Evolutionary conservation across 129 eudicot species (phyloP).

Genomic region (Calendula officinalis): DNA sequence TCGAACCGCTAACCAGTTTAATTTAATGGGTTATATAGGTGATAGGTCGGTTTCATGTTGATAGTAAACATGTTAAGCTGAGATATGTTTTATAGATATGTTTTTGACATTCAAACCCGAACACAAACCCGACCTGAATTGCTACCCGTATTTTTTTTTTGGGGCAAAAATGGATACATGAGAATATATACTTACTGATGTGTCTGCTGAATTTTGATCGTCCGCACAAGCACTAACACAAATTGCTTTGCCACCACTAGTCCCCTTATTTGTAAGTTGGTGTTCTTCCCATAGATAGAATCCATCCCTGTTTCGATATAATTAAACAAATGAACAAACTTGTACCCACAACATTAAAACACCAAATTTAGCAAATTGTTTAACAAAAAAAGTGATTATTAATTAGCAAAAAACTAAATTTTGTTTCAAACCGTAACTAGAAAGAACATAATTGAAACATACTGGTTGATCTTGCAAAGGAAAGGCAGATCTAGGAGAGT

Average conservation of each 20-base stretch:
- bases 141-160: too few species aligned
- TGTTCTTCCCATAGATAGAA: constrained; percentile 49
- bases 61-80: too few species aligned
- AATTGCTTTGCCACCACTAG: constrained; percentile 55
- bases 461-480: constrained; percentile 48
- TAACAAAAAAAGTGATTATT: neutral
- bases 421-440: neutral
- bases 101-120: too few species aligned
- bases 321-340: neutral
- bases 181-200: constrained; percentile 40
- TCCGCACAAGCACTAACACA: constrained; percentile 62
- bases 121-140: too few species aligned
- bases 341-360: neutral
- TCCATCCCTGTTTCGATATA: constrained; percentile 40
- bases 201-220: constrained; percentile 48
- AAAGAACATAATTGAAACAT: constrained; percentile 3
- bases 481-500: constrained; percentile 57
- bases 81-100: too few species aligned
- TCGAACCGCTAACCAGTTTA: too few species aligned
- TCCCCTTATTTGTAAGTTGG: constrained; percentile 36
- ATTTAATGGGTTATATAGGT: too few species aligned
- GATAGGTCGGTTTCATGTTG: too few species aligned
- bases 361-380: neutral
- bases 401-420: too few species aligned
- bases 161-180: neutral